phyloP scores from a whole-genome alignment of 805 yeast genomes.

The Suhomyces vadensis region DNA sequence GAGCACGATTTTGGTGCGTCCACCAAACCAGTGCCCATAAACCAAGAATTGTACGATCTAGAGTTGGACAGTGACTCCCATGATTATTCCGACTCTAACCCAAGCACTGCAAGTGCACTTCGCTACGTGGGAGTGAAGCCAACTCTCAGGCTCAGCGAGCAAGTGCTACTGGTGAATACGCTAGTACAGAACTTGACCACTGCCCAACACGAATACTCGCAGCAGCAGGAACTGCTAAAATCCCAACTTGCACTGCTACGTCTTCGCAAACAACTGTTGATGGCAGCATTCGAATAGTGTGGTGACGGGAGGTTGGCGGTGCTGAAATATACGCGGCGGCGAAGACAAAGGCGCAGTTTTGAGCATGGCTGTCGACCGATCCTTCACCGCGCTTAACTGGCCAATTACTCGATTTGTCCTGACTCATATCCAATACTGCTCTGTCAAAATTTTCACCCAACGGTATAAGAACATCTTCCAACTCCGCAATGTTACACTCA shows the following conservation, averaged over 20 bases:
- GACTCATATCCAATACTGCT: conserved; percentile 6
- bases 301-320: too few relatives aligned
- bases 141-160: not conserved
- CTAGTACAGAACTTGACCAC: not conserved
- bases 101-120: not conserved
- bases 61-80: conserved; percentile 6
- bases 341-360: too few relatives aligned
- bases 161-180: not conserved
- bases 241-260: not conserved
- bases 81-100: not conserved
- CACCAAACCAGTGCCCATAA: not conserved
- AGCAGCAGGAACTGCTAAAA: not conserved
- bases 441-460: conserved; percentile 6
- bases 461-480: not conserved
- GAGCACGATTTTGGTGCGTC: not conserved
- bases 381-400: conserved; percentile 16
- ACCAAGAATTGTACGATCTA: conserved; percentile 9
- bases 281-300: not conserved
- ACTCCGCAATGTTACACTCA: not conserved
- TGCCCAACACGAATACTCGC: not conserved
- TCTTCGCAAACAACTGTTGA: not conserved
- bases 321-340: not conserved
- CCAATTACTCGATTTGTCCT: conserved; percentile 14
- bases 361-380: too few relatives aligned
- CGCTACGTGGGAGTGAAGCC: conserved; percentile 1